Evolutionary conservation across 1,284 basidiomycete species (phyloP).

Genomic region (Boletus sp.): DNA sequence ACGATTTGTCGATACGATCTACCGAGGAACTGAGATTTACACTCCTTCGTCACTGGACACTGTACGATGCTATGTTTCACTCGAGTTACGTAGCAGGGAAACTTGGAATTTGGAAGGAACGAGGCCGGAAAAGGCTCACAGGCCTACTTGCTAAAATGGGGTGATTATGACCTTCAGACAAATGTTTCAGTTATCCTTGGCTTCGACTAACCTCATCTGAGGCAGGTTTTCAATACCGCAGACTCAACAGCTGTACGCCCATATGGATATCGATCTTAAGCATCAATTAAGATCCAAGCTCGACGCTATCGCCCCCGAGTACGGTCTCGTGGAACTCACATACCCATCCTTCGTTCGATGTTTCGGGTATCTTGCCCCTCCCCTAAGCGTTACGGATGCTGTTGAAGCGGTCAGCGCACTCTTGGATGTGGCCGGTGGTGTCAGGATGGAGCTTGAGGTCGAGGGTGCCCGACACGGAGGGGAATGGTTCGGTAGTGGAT

Average conservation of each 20-base stretch:
- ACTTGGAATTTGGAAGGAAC: slow-evolving; percentile 95
- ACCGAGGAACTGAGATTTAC: slow-evolving; percentile 91
- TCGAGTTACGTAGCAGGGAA: slow-evolving; percentile 94
- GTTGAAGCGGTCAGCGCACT: slow-evolving; percentile 89
- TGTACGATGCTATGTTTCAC: slow-evolving; percentile 98
- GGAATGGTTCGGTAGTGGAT: slow-evolving; percentile 84
- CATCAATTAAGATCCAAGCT: slow-evolving; percentile 78
- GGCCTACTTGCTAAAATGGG: slow-evolving; percentile 99
- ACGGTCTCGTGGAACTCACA: slow-evolving; percentile 90
- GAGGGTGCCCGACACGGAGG: slow-evolving; percentile 82
- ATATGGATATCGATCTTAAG: slow-evolving; percentile 97
- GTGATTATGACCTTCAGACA: slow-evolving; percentile 43
- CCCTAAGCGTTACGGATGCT: slow-evolving; percentile 88
- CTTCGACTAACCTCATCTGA: slow-evolving; percentile 9
- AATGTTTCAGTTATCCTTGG: slow-evolving; percentile 7
- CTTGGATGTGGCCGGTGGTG: slow-evolving; percentile 87
- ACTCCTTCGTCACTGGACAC: slow-evolving; percentile 94
- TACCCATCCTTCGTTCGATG: slow-evolving; percentile 92
- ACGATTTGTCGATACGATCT: slow-evolving; percentile 77
- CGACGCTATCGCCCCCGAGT: slow-evolving; percentile 90
- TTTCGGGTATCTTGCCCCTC: slow-evolving; percentile 84
- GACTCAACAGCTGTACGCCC: slow-evolving; percentile 88
- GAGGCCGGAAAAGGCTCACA: slow-evolving; percentile 82
- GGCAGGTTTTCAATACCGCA: slow-evolving; percentile 86
- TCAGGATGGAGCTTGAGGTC: slow-evolving; percentile 84